Evolutionary conservation across 2,329 filamentous ascomycete species (phyloP).

Genomic region (Fusarium stilboides): DNA sequence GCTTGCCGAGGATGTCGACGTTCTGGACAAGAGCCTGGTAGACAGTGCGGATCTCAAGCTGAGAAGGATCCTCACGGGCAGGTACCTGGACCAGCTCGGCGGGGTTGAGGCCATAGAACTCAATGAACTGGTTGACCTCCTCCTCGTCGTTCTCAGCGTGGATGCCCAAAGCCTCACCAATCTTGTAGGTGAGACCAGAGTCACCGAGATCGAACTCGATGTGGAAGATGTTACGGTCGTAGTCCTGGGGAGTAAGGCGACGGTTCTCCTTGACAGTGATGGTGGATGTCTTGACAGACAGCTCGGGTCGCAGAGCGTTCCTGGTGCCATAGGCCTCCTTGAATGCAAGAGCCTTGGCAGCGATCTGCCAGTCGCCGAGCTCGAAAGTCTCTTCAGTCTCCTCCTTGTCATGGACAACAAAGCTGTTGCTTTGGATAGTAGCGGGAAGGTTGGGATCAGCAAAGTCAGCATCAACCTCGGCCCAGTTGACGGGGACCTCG

Average conservation of each 20-base stretch:
- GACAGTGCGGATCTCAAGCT: constrained; percentile 90
- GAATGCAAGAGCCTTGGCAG: constrained; percentile 90
- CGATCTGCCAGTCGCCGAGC: constrained; percentile 84
- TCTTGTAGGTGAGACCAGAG: constrained; percentile 94
- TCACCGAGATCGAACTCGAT: constrained; percentile 97
- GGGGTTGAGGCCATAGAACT: constrained; percentile 87
- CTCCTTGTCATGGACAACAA: constrained; percentile 82
- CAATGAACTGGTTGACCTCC: constrained; percentile 87
- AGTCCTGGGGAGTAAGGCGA: constrained; percentile 86
- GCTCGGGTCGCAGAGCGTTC: constrained; percentile 83
- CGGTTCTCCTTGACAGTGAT: constrained; percentile 96
- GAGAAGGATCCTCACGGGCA: constrained; percentile 80
- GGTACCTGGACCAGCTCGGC: constrained; percentile 93
- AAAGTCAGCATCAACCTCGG: constrained; percentile 72
- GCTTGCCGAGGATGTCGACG: constrained; percentile 95
- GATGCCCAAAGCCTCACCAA: constrained; percentile 96
- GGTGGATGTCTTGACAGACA: constrained; percentile 86
- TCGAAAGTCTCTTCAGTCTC: constrained; percentile 76
- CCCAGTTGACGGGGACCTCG: constrained; percentile 86
- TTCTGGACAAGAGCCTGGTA: constrained; percentile 94
- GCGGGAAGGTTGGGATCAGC: constrained; percentile 69
- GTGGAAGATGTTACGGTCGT: constrained; percentile 99
- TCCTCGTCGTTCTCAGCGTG: constrained; percentile 92
- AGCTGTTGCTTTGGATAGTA: constrained; percentile 84
- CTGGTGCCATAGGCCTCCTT: constrained; percentile 92